Percentiles rank a stretch among this genome's conserved stretches.
These are phyloP conservation scores for Podosphaera xanthii DNA, from an alignment of 2,329 filamentous ascomycete species.

Conservation along the genomic window DNA sequence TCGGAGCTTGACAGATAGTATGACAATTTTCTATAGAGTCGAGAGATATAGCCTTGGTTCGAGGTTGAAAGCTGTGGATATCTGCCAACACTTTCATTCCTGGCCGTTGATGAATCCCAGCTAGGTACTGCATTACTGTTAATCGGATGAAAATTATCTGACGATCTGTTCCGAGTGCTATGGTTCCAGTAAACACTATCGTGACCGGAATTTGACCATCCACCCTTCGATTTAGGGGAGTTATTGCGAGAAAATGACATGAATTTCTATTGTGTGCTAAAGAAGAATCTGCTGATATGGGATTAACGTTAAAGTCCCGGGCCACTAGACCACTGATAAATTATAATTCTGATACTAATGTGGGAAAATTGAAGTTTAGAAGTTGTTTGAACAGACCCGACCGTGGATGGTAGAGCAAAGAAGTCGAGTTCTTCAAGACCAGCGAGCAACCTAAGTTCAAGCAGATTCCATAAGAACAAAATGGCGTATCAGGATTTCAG, in stretches of 20 bases:
- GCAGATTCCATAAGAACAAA: too few relatives aligned
- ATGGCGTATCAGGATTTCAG: too few relatives aligned
- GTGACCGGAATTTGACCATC: constrained; percentile 69
- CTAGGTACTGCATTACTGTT: constrained; percentile 37
- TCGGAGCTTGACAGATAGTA: constrained; percentile 56
- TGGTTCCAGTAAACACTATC: constrained; percentile 33
- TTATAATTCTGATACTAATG: too few relatives aligned
- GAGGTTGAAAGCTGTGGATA: constrained; percentile 62
- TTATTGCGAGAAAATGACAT: constrained; percentile 82
- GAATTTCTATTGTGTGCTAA: constrained; percentile 13
- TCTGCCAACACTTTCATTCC: constrained; percentile 47
- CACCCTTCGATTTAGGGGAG: constrained; percentile 61
- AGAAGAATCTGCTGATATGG: too few relatives aligned
- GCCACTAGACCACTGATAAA: too few relatives aligned
- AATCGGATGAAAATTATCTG: constrained; percentile 22
- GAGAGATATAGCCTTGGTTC: constrained; percentile 69
- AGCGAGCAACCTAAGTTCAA: too few relatives aligned
- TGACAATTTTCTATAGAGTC: constrained; percentile 62
- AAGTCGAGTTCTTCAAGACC: too few relatives aligned
- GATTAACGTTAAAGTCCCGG: too few relatives aligned
- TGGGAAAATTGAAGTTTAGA: too few relatives aligned
- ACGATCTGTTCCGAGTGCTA: constrained; percentile 47
- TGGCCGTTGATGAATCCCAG: constrained; percentile 66
- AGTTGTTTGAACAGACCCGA: too few relatives aligned
- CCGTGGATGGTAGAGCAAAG: too few relatives aligned